Evolutionary conservation across 306 rosid genomes (phyloP), one percentile per base, ranked within the genome.

Genomic region (Neltuma alba): DNA sequence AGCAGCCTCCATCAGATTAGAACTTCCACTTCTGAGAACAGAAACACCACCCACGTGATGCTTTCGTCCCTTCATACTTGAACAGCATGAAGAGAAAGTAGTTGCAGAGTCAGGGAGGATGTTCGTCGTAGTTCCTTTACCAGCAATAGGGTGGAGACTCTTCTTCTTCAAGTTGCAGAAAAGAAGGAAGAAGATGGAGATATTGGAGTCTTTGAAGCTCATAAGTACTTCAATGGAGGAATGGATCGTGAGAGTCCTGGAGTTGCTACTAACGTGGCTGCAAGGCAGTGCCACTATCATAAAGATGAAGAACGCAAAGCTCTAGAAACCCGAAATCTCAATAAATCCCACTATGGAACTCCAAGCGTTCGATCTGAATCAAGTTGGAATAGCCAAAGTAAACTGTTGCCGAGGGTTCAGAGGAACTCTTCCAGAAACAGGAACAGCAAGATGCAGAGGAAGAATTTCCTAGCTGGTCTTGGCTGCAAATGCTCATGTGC

Each of bases 201-300:
- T 80, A 95, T 95, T 31, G 99, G 97, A 81, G 96, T 95, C 0
- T 95, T 95, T 68, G 88, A 90, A 25, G 99, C 99, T 47, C 98
- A 91, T 58, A 95, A 91, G 69, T 95, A 95, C 91, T 95, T 95
- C 94, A 89, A 86, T 70, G 97, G 83, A 48, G 85, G 44, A 45
- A 85, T 85, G 36, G 85, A 87, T 41, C 54, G 1, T 27, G 88
- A 85, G 8, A 44, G 79, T 25, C 83, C 90, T 37, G 83, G 78
- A 57, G 54, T 83, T 52, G 50, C 80, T 44, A 7, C 75, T 41
- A 61, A 77, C 88, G 69, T 71, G 23, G 40, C 74, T 15, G 14
- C 92, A 20, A 63, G 74, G 37, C 88, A 60, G 45, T 60, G 74
- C 42, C 83, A 81, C n/a, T 77, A 77, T 54, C 80, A 76, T 21